Evolutionary conservation across 805 yeast species (phyloP), one percentile per base, ranked within the genome.

Genomic region (Myxozyma geophila): DNA sequence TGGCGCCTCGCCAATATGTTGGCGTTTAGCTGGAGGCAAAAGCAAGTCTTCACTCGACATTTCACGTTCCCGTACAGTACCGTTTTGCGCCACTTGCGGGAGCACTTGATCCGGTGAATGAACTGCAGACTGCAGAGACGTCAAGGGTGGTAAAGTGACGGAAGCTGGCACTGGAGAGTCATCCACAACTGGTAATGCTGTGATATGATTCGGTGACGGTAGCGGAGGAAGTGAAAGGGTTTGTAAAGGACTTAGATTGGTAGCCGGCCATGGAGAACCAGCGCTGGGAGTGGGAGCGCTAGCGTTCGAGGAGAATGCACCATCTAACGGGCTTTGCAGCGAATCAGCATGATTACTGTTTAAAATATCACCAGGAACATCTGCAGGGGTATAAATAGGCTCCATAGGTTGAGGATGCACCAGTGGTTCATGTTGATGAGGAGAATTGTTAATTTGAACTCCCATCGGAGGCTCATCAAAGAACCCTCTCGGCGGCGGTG

Each of bases 401-500:
- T 39, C 41, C 41, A 12, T 12, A 50, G 10, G 9, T 35, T 39
- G 33, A 12, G 35, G 36, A 23, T 48, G 28, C 37, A 9, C 33
- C n/a, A 46, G 13, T 13, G 19, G 12, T 12, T 17, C 35, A n/a
- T 8, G 15, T 37, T 15, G 35, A 37, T 48, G 55, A 37, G 23
- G 10, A 33, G 13, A 21, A 13, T n/a, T 17, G 48, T 12, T 36
- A 28, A 33, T 40, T n/a, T 28, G 48, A 10, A 21, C 48, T 28
- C 35, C 48, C 17, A 35, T 48, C 10, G 48, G 47, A 41, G 57
- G 57, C 17, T 53, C 57, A 53, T 53, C 35, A 17, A 53, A 53
- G 35, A 23, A 53, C 19, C 57, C 57, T 41, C 57, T 19, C 10
- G 47, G 57, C 28, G 57, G 57, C 13, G 57, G 35, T 3, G 57